Conservation (phyloP, 371 early-diverging fungal genomes). For the Apophysomyces variabilis region DNA sequence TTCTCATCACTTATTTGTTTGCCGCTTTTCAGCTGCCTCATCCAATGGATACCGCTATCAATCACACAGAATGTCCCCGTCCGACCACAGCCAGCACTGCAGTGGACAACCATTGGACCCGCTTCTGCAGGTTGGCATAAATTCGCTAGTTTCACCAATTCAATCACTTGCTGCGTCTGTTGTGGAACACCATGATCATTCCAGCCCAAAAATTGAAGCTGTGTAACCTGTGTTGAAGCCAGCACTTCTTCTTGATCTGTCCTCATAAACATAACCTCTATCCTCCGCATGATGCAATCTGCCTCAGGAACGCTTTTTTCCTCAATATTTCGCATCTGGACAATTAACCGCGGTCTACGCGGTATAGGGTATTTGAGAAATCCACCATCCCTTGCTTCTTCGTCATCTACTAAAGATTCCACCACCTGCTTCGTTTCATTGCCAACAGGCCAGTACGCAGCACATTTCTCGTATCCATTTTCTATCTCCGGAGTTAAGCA, state of each 20-base stretch:
- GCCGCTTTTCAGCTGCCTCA: background rate
- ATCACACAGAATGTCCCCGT: slow-evolving; percentile 92
- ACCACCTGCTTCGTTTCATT: slow-evolving; percentile 17
- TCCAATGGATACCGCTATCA: slow-evolving; percentile 26
- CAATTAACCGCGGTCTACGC: background rate
- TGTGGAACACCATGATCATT: slow-evolving; percentile 85
- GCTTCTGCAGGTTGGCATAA: slow-evolving; percentile 27
- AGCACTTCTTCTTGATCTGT: slow-evolving; percentile 11
- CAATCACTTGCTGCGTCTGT: slow-evolving; percentile 46
- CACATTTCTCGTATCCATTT: slow-evolving; percentile 70
- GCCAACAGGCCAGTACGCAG: slow-evolving; percentile 75
- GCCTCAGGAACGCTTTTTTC: slow-evolving; percentile 22
- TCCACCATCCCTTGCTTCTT: slow-evolving; percentile 11
- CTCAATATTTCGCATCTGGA: slow-evolving; percentile 13
- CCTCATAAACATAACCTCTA: slow-evolving; percentile 14
- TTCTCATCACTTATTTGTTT: background rate
- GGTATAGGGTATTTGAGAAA: background rate
- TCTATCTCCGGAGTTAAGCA: slow-evolving; percentile 86
- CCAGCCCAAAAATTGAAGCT: slow-evolving; percentile 87
- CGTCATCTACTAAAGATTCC: background rate
- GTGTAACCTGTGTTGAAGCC: slow-evolving; percentile 49
- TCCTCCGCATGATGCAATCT: slow-evolving; percentile 19
- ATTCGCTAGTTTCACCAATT: slow-evolving; percentile 46
- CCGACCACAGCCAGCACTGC: slow-evolving; percentile 97
- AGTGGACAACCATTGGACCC: slow-evolving; percentile 74